phyloP scores from a whole-genome alignment of 2,329 filamentous ascomycete genomes.

The Sporothrix curviconia region DNA sequence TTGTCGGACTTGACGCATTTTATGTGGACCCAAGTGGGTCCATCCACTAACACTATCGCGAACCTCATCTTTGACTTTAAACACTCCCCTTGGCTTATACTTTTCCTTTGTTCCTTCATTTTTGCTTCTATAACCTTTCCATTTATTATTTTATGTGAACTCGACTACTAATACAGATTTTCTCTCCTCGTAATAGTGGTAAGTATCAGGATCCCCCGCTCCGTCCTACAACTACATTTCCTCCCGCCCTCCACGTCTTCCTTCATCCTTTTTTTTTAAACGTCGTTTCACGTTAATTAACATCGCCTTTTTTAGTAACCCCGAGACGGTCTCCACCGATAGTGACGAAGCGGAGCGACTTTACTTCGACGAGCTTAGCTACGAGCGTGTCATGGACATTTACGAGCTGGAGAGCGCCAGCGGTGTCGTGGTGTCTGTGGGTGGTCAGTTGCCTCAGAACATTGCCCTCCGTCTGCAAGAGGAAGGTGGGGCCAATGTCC shows the following conservation, averaged over 20 bases:
- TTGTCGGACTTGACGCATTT: background rate
- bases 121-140: slow-evolving; percentile 2
- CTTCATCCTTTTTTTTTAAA: too few relatives aligned
- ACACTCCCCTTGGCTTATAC: background rate
- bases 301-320: too few relatives aligned
- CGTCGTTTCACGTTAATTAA: too few relatives aligned
- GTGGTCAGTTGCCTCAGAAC: slow-evolving; percentile 94
- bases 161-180: slow-evolving; percentile 49
- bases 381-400: slow-evolving; percentile 98
- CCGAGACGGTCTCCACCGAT: slow-evolving; percentile 76
- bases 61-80: too few relatives aligned
- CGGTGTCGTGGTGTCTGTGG: slow-evolving; percentile 91
- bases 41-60: background rate
- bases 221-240: too few relatives aligned
- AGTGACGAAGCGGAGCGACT: slow-evolving; percentile 84
- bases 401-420: slow-evolving; percentile 83
- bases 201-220: too few relatives aligned
- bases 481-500: slow-evolving; percentile 77
- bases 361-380: slow-evolving; percentile 95
- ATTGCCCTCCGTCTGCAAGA: slow-evolving; percentile 93
- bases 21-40: background rate
- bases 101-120: background rate
- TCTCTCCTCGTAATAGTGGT: too few relatives aligned
- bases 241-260: too few relatives aligned
- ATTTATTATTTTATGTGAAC: background rate